Base-by-base conservation (phyloP, 345 rosid genomes). In the Durio zibethinus region DNA sequence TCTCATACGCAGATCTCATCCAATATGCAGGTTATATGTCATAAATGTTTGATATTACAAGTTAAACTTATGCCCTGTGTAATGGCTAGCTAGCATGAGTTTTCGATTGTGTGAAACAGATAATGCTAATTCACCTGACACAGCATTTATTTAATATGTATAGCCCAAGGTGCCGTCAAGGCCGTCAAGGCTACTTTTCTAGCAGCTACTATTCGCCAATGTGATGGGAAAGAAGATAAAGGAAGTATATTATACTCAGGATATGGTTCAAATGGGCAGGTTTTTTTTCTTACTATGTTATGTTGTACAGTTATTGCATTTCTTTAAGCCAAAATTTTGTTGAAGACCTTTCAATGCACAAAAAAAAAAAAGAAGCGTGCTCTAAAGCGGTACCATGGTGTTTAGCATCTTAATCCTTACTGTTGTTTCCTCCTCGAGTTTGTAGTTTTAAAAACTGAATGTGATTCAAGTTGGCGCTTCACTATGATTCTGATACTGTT, bases 171-270 rank as follows among this genome's bases (percentile, higher is more conserved):
- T 80, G 98, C 98, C 2, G 29, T 81, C 7, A 95, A 95, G 92
- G 98, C 98, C 2, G 29, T 81, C 7, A 95, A 95, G 92, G 67
- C 88, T 59, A 93, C 96, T 12, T 93, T 91, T 86, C 86, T 92
- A 35, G 93, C 92, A 65, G 83, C 99, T 11, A 98, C 98, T 14
- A 93, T 93, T 76, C 88, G 93, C 25, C 92, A 93, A 79, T 91
- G 98, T 77, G 99, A 98, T 80, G 98, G 99, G 61, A 95, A 95
- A 67, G 96, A 88, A 83, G 96, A 92, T 82, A 95, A 91, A 78
- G 98, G 99, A 40, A 45, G 31, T 11, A 77, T 84, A 83, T 78
- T 95, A 29, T 95, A 95, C 71, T 72, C 86, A 27, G 99, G 97
- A 27, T 91, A 91, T 66, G 99, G 99, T 73, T 95, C 99, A 60